Evolutionary conservation across 2,329 filamentous ascomycete species (phyloP), one percentile per base, ranked within the genome.

Genomic region (Paraphaeosphaeria minitans): DNA sequence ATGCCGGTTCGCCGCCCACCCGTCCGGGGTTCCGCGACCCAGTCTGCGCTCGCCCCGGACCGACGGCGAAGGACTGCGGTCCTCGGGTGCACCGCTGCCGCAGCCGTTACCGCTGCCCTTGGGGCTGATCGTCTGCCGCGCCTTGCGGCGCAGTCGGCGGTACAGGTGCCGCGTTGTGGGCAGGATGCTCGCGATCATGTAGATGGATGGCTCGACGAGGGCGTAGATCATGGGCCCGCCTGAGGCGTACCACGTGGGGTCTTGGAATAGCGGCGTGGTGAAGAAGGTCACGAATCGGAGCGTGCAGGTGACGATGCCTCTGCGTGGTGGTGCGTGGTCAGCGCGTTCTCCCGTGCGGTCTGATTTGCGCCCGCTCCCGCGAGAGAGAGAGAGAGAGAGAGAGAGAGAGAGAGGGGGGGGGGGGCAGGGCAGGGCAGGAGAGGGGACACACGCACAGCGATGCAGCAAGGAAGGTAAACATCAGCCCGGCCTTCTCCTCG

Each of bases 181-280:
- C 24, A 58, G 53, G 13, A 50, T 58, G 29, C 24, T 52, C 27
- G 31, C 47, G 14, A 55, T 54, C 24, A 54, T 39, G 47, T 58
- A 54, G 33, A 47, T 47, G n/a, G 50, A 58, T 3, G 51, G 51
- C 7, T 58, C 50, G 43, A 54, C 50, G 24, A 58, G 27, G n/a
- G 35, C 29, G 51, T 55, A 58, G 14, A 58, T 50, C 45, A 53
- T 43, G 9, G 50, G 51, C 3, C 48, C 48, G 21, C 52, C 48
- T 1, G 52, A 49, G 21, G 46, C 49, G n/a, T 58, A 58, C 41
- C 43, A 58, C 9, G 50, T 53, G 4, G 56, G 22, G 21, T 55
- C 51, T 13, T 22, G 14, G 13, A 58, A 50, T 5, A 55, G 47
- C 8, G 51, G 56, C 16, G 41, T 51, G 2, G 43, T 50, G 45